These are phyloP conservation scores for Fusarium vanettenii DNA, from an alignment of 2,329 filamentous ascomycete species.

Conservation along the genomic window DNA sequence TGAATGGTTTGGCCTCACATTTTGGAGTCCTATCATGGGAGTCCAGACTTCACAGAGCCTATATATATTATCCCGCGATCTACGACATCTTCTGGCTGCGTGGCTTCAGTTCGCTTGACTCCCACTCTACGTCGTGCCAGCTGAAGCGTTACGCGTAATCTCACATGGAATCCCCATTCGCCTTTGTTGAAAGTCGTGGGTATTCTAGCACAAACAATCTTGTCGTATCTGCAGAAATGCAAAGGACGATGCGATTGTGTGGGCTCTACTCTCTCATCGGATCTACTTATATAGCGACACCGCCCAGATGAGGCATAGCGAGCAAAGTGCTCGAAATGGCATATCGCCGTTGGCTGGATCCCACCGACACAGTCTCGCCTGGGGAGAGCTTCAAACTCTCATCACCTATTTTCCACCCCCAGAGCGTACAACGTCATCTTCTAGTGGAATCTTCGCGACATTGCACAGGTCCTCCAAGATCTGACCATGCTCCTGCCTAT, in stretches of 20 bases:
- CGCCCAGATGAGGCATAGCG: neutral
- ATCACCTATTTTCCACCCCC: neutral
- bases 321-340: neutral
- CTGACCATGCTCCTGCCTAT: no score
- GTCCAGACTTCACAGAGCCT: neutral
- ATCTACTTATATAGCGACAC: neutral
- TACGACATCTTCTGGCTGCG: neutral
- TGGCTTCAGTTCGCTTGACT: neutral
- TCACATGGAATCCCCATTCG: neutral
- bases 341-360: neutral
- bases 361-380: neutral
- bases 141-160: neutral
- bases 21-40: no score
- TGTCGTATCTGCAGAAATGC: neutral
- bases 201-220: neutral
- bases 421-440: neutral
- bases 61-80: neutral
- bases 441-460: no score
- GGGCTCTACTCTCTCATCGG: neutral
- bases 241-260: neutral
- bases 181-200: neutral
- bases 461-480: no score
- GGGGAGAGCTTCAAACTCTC: neutral
- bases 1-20: no score
- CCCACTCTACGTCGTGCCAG: neutral